Evolutionary conservation across 2,329 filamentous ascomycete species (phyloP).

Genomic region (Aureobasidium subglaciale): DNA sequence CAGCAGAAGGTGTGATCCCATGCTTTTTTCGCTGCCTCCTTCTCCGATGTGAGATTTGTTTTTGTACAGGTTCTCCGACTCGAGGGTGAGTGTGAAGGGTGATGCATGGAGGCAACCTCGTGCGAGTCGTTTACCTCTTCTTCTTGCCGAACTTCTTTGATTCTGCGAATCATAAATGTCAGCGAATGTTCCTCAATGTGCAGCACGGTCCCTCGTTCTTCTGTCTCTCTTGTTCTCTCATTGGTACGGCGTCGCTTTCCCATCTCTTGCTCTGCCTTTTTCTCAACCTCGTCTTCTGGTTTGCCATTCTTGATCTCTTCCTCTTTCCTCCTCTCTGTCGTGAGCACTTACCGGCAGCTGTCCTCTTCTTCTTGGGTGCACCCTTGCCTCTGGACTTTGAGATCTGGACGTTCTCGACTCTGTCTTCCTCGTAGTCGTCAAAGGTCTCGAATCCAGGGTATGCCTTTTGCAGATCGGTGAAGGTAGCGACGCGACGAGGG

Average conservation of each 20-base stretch:
- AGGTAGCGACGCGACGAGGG: conserved; percentile 63
- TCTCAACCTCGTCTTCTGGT: neutral
- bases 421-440: conserved; percentile 71
- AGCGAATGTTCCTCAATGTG: neutral
- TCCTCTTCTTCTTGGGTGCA: conserved; percentile 81
- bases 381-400: conserved; percentile 74
- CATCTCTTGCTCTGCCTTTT: neutral
- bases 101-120: too few species aligned
- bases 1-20: too few species aligned
- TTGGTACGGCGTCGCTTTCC: too few species aligned
- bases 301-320: neutral
- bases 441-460: conserved; percentile 63
- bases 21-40: too few species aligned
- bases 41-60: too few species aligned
- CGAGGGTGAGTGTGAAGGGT: neutral
- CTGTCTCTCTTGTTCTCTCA: too few species aligned
- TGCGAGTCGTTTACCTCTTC: conserved; percentile 10
- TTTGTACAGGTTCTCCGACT: neutral
- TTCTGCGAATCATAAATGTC: neutral
- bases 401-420: conserved; percentile 61
- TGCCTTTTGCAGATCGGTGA: conserved; percentile 64
- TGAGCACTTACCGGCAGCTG: conserved; percentile 35
- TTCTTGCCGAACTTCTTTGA: conserved; percentile 16
- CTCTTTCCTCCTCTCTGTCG: neutral
- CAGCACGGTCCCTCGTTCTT: too few species aligned